phyloP scores from a whole-genome alignment of 2,329 filamentous ascomycete genomes.

The Neonectria faginata region DNA sequence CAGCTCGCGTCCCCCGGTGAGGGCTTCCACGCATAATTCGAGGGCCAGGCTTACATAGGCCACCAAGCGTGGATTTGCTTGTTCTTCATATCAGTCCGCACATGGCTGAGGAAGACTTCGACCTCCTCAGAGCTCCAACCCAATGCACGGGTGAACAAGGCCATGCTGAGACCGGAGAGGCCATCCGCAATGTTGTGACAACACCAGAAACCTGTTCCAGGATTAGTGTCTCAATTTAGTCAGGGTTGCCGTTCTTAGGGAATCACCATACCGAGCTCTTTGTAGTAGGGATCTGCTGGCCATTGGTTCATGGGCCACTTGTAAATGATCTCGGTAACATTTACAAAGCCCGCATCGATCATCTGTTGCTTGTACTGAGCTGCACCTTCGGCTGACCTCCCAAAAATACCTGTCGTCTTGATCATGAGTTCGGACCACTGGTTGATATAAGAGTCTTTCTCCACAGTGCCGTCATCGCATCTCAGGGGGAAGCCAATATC shows the following conservation, averaged over 20 bases:
- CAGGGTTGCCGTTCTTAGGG: too few species aligned
- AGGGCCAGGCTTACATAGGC: conserved; percentile 49
- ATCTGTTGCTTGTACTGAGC: conserved; percentile 53
- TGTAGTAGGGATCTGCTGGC: conserved; percentile 63
- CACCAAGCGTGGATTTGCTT: conserved; percentile 53
- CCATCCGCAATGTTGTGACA: conserved; percentile 50
- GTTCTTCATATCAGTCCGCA: conserved; percentile 51
- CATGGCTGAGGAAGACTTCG: conserved; percentile 49
- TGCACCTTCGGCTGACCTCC: conserved; percentile 48
- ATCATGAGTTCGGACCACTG: conserved; percentile 47
- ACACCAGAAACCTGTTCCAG: conserved; percentile 56
- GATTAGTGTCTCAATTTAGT: conserved; percentile 4
- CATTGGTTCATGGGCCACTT: conserved; percentile 65
- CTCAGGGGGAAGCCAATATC: conserved; percentile 55
- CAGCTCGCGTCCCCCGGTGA: accelerated
- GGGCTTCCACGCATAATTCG: background rate
- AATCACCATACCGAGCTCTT: conserved; percentile 58
- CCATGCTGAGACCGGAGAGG: conserved; percentile 52
- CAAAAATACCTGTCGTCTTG: conserved; percentile 46
- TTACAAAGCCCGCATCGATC: conserved; percentile 63
- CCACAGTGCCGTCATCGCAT: conserved; percentile 57
- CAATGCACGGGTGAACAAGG: conserved; percentile 52
- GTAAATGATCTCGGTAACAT: conserved; percentile 61
- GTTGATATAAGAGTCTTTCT: conserved; percentile 43
- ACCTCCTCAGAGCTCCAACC: conserved; percentile 52